phyloP scores from a whole-genome alignment of 2,329 filamentous ascomycete genomes.

The Zasmidium cellare region DNA sequence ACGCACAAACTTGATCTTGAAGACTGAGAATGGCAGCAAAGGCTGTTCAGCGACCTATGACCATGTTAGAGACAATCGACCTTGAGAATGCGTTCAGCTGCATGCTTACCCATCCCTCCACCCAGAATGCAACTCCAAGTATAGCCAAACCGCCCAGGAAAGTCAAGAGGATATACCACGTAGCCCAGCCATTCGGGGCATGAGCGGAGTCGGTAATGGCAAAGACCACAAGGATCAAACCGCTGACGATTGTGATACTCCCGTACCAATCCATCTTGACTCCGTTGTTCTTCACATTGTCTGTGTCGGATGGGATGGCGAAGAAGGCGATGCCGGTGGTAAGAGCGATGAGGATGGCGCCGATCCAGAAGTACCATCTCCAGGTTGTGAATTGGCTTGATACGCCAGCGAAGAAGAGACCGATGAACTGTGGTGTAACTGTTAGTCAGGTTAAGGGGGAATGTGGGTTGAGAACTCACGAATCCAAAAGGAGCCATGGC shows the following conservation, averaged over 20 bases:
- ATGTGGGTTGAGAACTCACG: conserved; percentile 41
- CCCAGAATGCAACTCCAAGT: conserved; percentile 62
- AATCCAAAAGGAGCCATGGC: conserved; percentile 58
- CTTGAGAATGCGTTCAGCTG: too few species aligned
- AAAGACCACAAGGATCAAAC: conserved; percentile 69
- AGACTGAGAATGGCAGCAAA: conserved; percentile 68
- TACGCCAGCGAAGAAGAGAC: conserved; percentile 66
- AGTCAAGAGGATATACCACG: conserved; percentile 68
- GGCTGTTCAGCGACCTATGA: conserved; percentile 60
- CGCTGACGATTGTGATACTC: conserved; percentile 60
- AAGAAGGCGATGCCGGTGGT: conserved; percentile 48
- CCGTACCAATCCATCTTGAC: conserved; percentile 72
- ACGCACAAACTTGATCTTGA: conserved; percentile 68
- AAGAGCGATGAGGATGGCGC: conserved; percentile 53
- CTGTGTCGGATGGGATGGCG: conserved; percentile 52
- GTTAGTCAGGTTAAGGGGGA: too few species aligned
- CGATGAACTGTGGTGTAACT: conserved; percentile 34
- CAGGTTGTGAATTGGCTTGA: conserved; percentile 57
- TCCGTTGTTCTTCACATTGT: conserved; percentile 36
- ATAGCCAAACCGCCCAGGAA: conserved; percentile 64
- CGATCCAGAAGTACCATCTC: conserved; percentile 70
- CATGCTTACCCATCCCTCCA: conserved; percentile 62
- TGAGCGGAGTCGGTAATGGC: conserved; percentile 73
- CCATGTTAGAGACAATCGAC: too few species aligned
- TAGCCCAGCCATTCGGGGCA: conserved; percentile 68